Evolutionary conservation across 2,329 filamentous ascomycete species (phyloP), one percentile per base, ranked within the genome.

Genomic region (Colletotrichum sojae): DNA sequence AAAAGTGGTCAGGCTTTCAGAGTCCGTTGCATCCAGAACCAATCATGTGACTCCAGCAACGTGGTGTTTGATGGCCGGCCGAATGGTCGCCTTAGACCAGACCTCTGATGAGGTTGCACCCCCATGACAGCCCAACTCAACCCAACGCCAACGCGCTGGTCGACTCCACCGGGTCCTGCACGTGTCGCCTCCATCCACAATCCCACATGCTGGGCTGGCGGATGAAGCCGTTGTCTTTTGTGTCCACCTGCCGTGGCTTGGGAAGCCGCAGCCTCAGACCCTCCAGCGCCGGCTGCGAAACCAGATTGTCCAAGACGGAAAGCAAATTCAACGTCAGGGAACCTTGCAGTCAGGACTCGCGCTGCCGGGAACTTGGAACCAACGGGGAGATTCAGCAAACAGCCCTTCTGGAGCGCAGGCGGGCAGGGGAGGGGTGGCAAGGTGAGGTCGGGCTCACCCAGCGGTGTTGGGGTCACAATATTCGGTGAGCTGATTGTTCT

Each of bases 221-320:
- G 66, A 60, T 52, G 55, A 69, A 69, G 66, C 66, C 66, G 62
- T 66, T 55, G n/a, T 66, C 39, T 45, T 60, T 56, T 49, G 62
- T 66, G 49, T 56, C 62, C 62, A 60, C 55, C 48, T 40, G 22
- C 22, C 22, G 45, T 68, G 16, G 45, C 67, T 56, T 53, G 36
- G 25, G 51, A 61, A 27, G 36, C 49, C 43, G 31, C 58, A 40
- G 43, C 45, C 48, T 25, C 22, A 25, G 22, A 25, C 22, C 22
- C 22, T 43, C 45, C 49, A 49, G 22, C 43, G 18, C 27, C 40
- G 39, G 12, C 40, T 15, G 25, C 48, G 48, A 49, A 31, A 20
- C 61, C 63, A 55, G 39, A 36, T 52, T 49, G 43, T 31, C 31
- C 61, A 59, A 39, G 48, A 18, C 54, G 54, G 62, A 66, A 31